Conservation (phyloP, 768 basidiomycete genomes). For the Kwoniella mangroviensis region DNA sequence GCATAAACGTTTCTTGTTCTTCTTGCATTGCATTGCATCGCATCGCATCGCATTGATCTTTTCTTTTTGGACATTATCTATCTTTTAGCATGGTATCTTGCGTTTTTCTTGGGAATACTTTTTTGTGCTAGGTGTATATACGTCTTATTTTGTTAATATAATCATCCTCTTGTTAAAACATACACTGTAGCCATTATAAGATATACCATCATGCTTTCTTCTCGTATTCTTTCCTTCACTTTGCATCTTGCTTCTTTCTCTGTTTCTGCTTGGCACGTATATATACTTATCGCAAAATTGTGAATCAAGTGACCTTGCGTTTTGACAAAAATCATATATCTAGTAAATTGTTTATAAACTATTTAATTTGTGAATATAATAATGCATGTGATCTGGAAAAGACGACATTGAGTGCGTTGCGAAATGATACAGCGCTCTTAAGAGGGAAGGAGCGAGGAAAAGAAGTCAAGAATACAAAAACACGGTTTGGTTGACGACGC, state of each 20-base stretch:
- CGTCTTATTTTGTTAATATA: not conserved
- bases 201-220: not conserved
- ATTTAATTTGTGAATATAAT: slow-evolving; percentile 2
- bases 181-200: slow-evolving; percentile 15
- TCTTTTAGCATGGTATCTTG: not conserved
- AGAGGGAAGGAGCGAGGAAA: not conserved
- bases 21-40: slow-evolving; percentile 22
- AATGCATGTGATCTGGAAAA: not conserved
- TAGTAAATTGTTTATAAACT: not conserved
- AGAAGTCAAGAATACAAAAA: not conserved
- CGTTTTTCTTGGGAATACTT: not conserved
- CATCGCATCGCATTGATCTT: slow-evolving; percentile 10
- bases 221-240: not conserved
- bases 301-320: not conserved
- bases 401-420: not conserved
- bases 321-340: not conserved
- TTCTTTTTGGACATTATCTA: slow-evolving; percentile 10
- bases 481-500: not conserved
- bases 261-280: slow-evolving; percentile 3
- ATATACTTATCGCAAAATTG: not conserved
- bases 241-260: slow-evolving; percentile 1
- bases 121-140: not conserved
- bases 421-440: not conserved
- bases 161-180: slow-evolving; percentile 1
- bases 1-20: slow-evolving; percentile 7